Evolutionary conservation across 371 early-diverging fungal species (phyloP), one percentile per base, ranked within the genome.

Genomic region (Blakeslea trispora): DNA sequence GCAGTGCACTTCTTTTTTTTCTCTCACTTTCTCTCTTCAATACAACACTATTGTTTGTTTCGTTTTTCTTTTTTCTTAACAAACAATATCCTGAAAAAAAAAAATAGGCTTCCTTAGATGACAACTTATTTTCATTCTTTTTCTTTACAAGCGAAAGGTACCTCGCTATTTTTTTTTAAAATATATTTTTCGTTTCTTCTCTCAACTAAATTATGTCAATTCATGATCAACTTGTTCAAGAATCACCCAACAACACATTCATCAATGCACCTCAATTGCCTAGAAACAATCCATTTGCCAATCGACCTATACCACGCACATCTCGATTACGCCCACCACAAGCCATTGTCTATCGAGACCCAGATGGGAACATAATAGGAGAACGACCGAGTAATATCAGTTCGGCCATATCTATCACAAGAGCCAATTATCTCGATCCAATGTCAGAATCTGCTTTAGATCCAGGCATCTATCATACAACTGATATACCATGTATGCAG

Each of bases 371-470:
- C 37, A 39, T 50, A n/a, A 14, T 39, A 7, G 7, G 28, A 13
- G 56, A 46, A 5, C 40, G 47, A 19, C 59, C 59, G 1, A 47
- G 59, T n/a, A 52, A 46, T 14, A 59, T 59, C 6, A 59, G 59
- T 21, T 59, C 59, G 21, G 59, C 59, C 6, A 41, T 59, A n/a
- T 59, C 59, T 8, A 40, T 59, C 34, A 59, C 59, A 1, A 44
- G 42, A 53, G 15, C 49, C 49, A 21, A 15, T 2, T 51, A 48
- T 34, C 14, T 34, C 3, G 37, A 17, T 18, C 10, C 45, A 44
- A 3, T 9, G 15, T 31, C 28, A 13, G 40, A 14, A 7, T 43
- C 43, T 32, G 15, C 41, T 15, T 22, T 51, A 28, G 42, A 42
- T 42, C 24, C 52, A 11, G 43, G 22, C 28, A 18, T 3, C 10